These are phyloP conservation scores for Cicer arietinum DNA, from an alignment of 306 rosid genomes.

Conservation along the genomic window DNA sequence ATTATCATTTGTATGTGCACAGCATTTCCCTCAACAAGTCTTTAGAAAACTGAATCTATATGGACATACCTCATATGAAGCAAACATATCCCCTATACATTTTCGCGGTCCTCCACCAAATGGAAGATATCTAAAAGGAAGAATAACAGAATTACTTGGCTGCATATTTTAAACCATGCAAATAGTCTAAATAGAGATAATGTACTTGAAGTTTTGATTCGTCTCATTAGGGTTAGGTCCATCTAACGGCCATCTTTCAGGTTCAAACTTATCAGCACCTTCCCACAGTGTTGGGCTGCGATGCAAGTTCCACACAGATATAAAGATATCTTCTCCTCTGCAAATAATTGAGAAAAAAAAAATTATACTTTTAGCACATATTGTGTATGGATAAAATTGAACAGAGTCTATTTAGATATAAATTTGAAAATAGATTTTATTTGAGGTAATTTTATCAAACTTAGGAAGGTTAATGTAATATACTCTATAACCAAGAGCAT, in stretches of 20 bases:
- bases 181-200: slow-evolving; percentile 18
- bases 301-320: slow-evolving; percentile 94
- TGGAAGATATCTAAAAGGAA: slow-evolving; percentile 77
- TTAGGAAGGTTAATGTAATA: slow-evolving; percentile 21
- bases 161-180: slow-evolving; percentile 16
- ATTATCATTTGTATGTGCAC: slow-evolving; percentile 34
- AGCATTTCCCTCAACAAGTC: not conserved
- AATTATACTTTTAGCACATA: not conserved
- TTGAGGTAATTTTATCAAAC: slow-evolving; percentile 21
- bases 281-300: slow-evolving; percentile 87
- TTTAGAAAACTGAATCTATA: slow-evolving; percentile 2
- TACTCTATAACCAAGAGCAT: slow-evolving; percentile 8
- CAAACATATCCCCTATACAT: slow-evolving; percentile 93
- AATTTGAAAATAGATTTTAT: not conserved
- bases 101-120: slow-evolving; percentile 98
- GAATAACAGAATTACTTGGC: slow-evolving; percentile 20
- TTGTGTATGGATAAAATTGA: slow-evolving; percentile 26
- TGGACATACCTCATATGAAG: slow-evolving; percentile 80
- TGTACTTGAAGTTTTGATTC: slow-evolving; percentile 89
- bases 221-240: slow-evolving; percentile 98
- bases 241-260: slow-evolving; percentile 96
- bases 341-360: slow-evolving; percentile 30
- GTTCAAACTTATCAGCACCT: slow-evolving; percentile 78
- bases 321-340: slow-evolving; percentile 95
- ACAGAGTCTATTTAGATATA: not conserved